These are phyloP conservation scores for Priceomyces medius DNA, from an alignment of 805 yeast species.

Conservation along the genomic window DNA sequence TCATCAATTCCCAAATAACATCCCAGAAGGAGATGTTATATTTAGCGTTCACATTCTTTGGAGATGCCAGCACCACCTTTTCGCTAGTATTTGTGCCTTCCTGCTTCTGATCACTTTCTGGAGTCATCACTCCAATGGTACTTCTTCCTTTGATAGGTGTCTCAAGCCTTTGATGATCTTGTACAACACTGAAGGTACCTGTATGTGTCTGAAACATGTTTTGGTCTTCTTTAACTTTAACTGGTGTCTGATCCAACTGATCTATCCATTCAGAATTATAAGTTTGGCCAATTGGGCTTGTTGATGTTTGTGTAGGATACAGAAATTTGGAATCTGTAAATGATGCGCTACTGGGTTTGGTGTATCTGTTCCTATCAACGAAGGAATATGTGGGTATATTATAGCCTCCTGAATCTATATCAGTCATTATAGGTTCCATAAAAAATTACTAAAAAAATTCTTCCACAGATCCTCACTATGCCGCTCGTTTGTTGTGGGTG, in stretches of 20 bases:
- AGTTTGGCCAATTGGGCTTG: slow-evolving; percentile 9
- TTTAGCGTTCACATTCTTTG: slow-evolving; percentile 1
- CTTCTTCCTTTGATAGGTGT: slow-evolving; percentile 11
- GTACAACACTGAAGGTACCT: slow-evolving; percentile 11
- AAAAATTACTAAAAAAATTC: not conserved
- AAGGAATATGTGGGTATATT: slow-evolving; percentile 2
- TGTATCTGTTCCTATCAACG: not conserved
- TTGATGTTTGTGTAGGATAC: slow-evolving; percentile 5
- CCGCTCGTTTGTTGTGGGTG: not conserved
- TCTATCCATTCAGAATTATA: slow-evolving; percentile 29
- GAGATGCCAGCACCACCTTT: slow-evolving; percentile 5
- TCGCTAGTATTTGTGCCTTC: not conserved
- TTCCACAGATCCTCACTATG: not conserved
- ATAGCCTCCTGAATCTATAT: slow-evolving; percentile 5
- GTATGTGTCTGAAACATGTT: slow-evolving; percentile 15
- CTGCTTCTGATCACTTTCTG: slow-evolving; percentile 6
- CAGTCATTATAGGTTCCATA: slow-evolving; percentile 8
- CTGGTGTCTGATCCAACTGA: slow-evolving; percentile 15
- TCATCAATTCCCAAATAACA: slow-evolving; percentile 52
- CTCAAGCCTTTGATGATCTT: slow-evolving; percentile 12
- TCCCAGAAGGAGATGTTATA: slow-evolving; percentile 31
- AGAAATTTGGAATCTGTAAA: slow-evolving; percentile 1
- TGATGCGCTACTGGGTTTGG: not conserved
- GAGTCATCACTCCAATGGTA: slow-evolving; percentile 7
- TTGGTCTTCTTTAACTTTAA: slow-evolving; percentile 8